Evolutionary conservation across 495 filamentous ascomycete genomes (phyloP).

Genomic region (Astrocystis sublimbata): DNA sequence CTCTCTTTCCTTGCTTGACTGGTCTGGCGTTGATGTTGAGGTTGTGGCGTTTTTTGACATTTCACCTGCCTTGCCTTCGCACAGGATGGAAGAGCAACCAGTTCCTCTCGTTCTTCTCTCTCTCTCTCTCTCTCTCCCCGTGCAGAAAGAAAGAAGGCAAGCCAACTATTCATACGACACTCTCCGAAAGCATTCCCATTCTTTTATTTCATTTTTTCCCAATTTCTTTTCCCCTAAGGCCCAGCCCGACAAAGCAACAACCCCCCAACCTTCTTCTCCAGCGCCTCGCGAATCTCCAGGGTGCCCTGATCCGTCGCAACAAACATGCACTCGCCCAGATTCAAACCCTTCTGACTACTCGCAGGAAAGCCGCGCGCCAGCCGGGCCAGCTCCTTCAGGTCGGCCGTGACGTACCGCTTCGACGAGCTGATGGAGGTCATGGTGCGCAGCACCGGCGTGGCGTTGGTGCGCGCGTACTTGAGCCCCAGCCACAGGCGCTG

Average conservation of each 20-base stretch:
- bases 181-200: too few relatives aligned
- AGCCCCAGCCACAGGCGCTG: constrained; percentile 87
- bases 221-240: constrained; percentile 7
- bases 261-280: constrained; percentile 82
- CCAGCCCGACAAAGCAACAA: constrained; percentile 74
- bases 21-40: too few relatives aligned
- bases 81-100: too few relatives aligned
- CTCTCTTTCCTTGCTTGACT: too few relatives aligned
- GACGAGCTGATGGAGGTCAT: constrained; percentile 75
- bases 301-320: constrained; percentile 77
- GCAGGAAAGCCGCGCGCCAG: constrained; percentile 67
- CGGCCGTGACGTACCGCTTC: constrained; percentile 68
- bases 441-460: constrained; percentile 68
- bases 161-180: too few relatives aligned
- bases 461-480: constrained; percentile 76
- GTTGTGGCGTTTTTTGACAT: too few relatives aligned
- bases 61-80: too few relatives aligned
- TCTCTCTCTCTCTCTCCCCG: too few relatives aligned
- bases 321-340: constrained; percentile 82
- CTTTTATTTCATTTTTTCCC: neutral
- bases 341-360: constrained; percentile 68
- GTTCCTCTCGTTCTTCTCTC: too few relatives aligned
- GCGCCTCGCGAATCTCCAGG: constrained; percentile 82
- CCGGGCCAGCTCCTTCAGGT: constrained; percentile 56
- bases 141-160: too few relatives aligned